Percentiles rank a stretch among this genome's conserved stretches.
Evolutionary conservation across 345 rosid genomes (phyloP).

Genomic region (Isatis tinctoria): DNA sequence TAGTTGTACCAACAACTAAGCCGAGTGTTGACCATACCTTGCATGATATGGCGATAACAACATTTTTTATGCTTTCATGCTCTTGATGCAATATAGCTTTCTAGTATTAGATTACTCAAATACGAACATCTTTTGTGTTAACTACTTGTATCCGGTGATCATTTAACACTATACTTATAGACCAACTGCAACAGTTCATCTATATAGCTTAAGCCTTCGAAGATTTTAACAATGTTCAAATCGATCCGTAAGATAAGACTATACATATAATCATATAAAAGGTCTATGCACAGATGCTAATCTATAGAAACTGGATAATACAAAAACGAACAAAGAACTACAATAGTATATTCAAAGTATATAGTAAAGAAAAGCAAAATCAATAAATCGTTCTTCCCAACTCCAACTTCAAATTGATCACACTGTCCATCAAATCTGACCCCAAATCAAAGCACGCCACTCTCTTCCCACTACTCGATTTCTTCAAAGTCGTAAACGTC

Average conservation of each 20-base stretch:
- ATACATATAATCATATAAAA: background rate
- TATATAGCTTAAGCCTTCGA: background rate
- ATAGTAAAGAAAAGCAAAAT: background rate
- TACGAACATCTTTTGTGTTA: background rate
- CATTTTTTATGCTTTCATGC: background rate
- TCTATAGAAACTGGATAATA: background rate
- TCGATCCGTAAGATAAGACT: background rate
- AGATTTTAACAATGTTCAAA: background rate
- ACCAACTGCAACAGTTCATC: background rate
- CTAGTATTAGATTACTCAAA: background rate
- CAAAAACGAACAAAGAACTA: background rate
- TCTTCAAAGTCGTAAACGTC: conserved; percentile 35
- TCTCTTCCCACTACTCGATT: conserved; percentile 25
- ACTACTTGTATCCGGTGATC: background rate
- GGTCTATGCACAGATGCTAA: background rate
- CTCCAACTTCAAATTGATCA: conserved; percentile 17
- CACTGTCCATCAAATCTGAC: background rate
- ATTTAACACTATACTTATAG: background rate
- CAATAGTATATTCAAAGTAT: background rate
- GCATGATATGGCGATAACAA: background rate
- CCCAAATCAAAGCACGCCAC: conserved; percentile 24
- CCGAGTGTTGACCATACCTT: background rate
- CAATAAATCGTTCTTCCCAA: conserved; percentile 23
- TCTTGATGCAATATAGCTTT: background rate
- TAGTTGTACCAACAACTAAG: no score